phyloP scores from a whole-genome alignment of 225 moss, liverwort and hornwort genomes.

The Ulota crispa region DNA sequence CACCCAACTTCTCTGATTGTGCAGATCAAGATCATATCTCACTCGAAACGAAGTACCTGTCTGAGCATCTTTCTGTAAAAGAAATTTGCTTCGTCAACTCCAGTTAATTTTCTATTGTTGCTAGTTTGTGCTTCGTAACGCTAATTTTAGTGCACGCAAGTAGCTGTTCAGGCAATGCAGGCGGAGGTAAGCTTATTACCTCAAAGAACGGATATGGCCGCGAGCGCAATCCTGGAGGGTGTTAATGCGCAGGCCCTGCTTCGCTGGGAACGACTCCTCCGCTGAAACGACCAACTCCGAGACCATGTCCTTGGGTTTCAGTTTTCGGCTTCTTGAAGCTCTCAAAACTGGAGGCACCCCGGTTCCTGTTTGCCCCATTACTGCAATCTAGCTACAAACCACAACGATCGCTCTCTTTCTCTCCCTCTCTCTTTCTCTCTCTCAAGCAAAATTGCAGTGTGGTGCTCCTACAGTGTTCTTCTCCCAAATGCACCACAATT shows the following conservation, averaged over 20 bases:
- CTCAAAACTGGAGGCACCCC: constrained; percentile 46
- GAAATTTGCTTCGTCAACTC: not conserved
- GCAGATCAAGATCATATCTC: not conserved
- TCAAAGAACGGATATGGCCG: constrained; percentile 74
- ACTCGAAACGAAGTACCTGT: not conserved
- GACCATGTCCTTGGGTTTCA: constrained; percentile 30
- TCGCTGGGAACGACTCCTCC: constrained; percentile 37
- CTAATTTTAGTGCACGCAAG: not conserved
- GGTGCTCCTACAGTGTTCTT: constrained; percentile 17
- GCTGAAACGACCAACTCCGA: constrained; percentile 35
- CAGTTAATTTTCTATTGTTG: not conserved
- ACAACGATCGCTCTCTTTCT: not conserved
- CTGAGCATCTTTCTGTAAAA: not conserved
- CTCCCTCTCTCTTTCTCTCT: not conserved
- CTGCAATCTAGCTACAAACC: not conserved
- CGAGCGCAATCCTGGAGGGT: constrained; percentile 20
- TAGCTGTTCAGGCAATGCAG: not conserved
- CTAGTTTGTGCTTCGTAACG: not conserved
- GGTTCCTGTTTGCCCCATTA: constrained; percentile 28
- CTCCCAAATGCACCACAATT: constrained; percentile 7
- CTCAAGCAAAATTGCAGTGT: not conserved
- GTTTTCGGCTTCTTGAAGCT: constrained; percentile 50
- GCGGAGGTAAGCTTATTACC: constrained; percentile 43
- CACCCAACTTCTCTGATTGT: not conserved
- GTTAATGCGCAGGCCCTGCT: constrained; percentile 10